These are phyloP conservation scores for Pseudocercospora musae DNA, from an alignment of 2,329 filamentous ascomycete genomes.

Conservation along the genomic window DNA sequence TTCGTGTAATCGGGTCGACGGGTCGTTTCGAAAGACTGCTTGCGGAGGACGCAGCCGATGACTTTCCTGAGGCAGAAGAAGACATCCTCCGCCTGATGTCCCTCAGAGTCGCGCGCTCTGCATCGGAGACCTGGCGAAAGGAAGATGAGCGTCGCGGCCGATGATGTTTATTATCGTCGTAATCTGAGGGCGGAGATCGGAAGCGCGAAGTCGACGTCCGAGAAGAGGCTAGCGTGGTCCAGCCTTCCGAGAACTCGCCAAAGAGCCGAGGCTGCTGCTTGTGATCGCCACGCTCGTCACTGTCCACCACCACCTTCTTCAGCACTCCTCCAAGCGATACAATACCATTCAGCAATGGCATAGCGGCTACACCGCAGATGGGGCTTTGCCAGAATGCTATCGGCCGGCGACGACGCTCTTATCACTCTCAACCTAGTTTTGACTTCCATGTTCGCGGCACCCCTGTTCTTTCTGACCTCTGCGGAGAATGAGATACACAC, in stretches of 20 bases:
- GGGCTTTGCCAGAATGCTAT: too few relatives aligned
- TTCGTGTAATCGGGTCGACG: constrained; percentile 72
- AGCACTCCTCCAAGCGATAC: background rate
- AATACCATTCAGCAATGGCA: background rate
- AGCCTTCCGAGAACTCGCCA: background rate
- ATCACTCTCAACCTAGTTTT: background rate
- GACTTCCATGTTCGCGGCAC: background rate
- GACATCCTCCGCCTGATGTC: constrained; percentile 13
- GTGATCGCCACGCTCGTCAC: background rate
- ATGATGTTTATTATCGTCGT: constrained; percentile 2
- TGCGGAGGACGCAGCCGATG: constrained; percentile 14
- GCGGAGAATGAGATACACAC: background rate
- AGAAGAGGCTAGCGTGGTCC: background rate
- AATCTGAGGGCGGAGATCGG: background rate
- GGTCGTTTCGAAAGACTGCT: constrained; percentile 25
- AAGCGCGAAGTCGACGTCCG: background rate
- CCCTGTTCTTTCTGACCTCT: background rate
- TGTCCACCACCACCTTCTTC: background rate
- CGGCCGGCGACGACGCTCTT: background rate
- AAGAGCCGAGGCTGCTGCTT: background rate
- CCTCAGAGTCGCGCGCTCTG: background rate
- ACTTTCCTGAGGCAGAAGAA: constrained; percentile 10
- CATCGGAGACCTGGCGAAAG: background rate
- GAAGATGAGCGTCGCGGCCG: background rate
- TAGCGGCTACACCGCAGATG: background rate